Conservation (phyloP, 805 yeast genomes). For the Trichomonascus vanleenenianus region DNA sequence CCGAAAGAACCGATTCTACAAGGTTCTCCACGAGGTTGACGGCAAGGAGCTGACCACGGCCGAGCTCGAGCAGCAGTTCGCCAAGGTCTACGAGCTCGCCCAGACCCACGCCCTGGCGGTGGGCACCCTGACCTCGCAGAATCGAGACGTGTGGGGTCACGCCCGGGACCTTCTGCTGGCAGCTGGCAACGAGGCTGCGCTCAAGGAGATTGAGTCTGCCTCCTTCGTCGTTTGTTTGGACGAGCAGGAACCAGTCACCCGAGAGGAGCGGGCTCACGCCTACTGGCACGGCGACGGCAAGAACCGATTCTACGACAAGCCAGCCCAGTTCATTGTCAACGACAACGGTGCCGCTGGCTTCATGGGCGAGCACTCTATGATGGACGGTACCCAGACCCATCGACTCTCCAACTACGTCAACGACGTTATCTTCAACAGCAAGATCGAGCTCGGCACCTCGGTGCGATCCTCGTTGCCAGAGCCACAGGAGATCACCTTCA, state of each 20-base stretch:
- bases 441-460: conserved; percentile 29
- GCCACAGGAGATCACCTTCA: conserved; percentile 40
- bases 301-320: conserved; percentile 89
- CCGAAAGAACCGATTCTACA: conserved; percentile 73
- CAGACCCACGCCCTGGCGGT: conserved; percentile 45
- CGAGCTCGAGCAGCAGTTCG: conserved; percentile 46
- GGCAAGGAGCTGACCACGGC: conserved; percentile 32
- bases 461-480: conserved; percentile 12
- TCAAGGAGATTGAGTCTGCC: conserved; percentile 64
- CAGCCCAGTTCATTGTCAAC: conserved; percentile 73
- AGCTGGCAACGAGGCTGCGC: conserved; percentile 45
- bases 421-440: conserved; percentile 44
- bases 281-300: conserved; percentile 95
- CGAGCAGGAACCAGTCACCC: conserved; percentile 58
- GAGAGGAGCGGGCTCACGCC: conserved; percentile 75
- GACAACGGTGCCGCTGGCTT: conserved; percentile 87
- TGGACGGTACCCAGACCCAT: conserved; percentile 97
- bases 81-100: conserved; percentile 40
- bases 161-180: conserved; percentile 50
- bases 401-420: conserved; percentile 73
- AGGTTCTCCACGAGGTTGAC: conserved; percentile 39
- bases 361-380: conserved; percentile 91
- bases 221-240: conserved; percentile 81
- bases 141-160: conserved; percentile 74
- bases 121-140: conserved; percentile 74